Percentiles rank a stretch among this genome's conserved stretches.
Conservation (phyloP, 2,329 filamentous ascomycete genomes). For the Arachnomyces sp. region DNA sequence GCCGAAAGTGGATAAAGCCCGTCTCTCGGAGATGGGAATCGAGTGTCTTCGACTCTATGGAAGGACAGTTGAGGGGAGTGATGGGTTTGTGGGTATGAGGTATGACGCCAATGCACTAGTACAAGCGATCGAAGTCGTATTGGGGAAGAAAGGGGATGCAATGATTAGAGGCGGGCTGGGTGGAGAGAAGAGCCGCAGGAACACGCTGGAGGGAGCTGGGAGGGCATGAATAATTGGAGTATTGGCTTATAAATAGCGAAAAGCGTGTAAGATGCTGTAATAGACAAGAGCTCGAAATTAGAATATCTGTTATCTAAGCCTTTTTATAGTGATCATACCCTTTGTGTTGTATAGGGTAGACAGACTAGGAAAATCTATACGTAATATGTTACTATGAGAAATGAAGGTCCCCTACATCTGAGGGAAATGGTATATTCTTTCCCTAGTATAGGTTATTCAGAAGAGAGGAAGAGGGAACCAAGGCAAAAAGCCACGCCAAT, state of each 20-base stretch:
- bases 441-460: not conserved
- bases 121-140: slow-evolving; percentile 68
- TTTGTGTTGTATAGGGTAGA: no score
- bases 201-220: slow-evolving; percentile 44
- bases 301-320: no score
- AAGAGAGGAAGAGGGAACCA: not conserved
- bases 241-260: no score
- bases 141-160: slow-evolving; percentile 57
- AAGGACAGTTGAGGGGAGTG: slow-evolving; percentile 43
- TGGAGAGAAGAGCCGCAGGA: slow-evolving; percentile 47
- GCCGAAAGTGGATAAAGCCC: slow-evolving; percentile 61
- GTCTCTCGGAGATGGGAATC: slow-evolving; percentile 61
- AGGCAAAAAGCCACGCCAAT: not conserved
- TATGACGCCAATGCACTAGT: slow-evolving; percentile 71
- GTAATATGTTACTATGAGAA: no score
- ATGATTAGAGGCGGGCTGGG: slow-evolving; percentile 34
- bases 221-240: slow-evolving; percentile 6
- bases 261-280: no score
- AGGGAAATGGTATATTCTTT: no score
- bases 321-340: no score
- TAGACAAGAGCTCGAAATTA: no score
- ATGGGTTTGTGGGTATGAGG: slow-evolving; percentile 47
- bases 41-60: slow-evolving; percentile 73
- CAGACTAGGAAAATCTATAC: no score
- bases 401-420: no score